Evolutionary conservation across 805 yeast species (phyloP), one percentile per base, ranked within the genome.

Genomic region (Candida stauntonica): DNA sequence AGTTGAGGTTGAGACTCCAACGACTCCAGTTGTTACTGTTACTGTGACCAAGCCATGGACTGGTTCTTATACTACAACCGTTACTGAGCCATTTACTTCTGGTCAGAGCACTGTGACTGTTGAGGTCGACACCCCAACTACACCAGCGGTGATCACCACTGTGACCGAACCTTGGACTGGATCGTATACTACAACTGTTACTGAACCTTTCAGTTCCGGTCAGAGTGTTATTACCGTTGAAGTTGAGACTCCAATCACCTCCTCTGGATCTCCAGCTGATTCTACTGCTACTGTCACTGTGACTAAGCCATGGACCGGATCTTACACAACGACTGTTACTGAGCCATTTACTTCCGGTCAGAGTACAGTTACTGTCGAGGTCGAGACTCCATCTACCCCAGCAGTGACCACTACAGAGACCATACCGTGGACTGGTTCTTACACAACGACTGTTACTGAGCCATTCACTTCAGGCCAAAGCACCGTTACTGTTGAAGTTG

Each of bases 101-200:
- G 49, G 41, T 19, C 45, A 38, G 15, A 23, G 13, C 7, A 26
- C 38, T 7, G 34, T 39, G 23, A 43, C 47, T 16, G 38, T 45
- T 6, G 38, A 29, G 31, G 41, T 45, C 14, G 33, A 38, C 19
- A 32, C 35, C 3, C 33, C 33, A 28, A 16, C 8, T 5, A 14
- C 30, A 17, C 5, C 31, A 7, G 17, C 34, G 20, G 8, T 8
- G 17, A 31, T 26, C 7, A 19, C 33, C 23, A 19, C 16, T 17
- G 15, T n/a, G 3, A 23, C 26, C n/a, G 17, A 15, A 16, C 35
- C 48, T 18, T 45, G 48, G 48, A 20, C 39, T 27, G 41, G 41
- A n/a, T 16, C 38, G 7, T 39, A 33, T 36, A 37, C 42, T 15
- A 39, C 44, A 14, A 42, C 44, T 4, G 18, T 33, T 30, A 39